Percentiles rank a stretch among this genome's conserved stretches.
phyloP scores from a whole-genome alignment of 208 protist species.

The Leishmania aethiopica region DNA sequence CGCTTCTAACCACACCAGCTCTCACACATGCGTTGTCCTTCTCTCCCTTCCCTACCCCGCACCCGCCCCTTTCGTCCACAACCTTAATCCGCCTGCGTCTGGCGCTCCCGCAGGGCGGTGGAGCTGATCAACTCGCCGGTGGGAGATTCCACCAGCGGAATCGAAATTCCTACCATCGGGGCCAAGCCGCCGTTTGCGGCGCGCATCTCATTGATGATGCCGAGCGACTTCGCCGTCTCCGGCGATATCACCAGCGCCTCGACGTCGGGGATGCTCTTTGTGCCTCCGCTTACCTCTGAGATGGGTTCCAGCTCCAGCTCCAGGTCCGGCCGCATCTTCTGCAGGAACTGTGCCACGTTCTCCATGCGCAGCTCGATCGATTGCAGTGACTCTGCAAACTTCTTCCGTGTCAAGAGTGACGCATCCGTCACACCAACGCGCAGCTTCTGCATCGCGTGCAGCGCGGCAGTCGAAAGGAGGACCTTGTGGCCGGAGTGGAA shows the following conservation, averaged over 20 bases:
- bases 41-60: background rate
- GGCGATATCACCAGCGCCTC: slow-evolving; percentile 83
- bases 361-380: slow-evolving; percentile 59
- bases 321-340: slow-evolving; percentile 55
- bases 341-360: slow-evolving; percentile 56
- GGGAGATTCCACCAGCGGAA: slow-evolving; percentile 66
- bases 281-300: slow-evolving; percentile 68
- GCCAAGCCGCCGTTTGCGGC: slow-evolving; percentile 42
- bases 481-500: slow-evolving; percentile 91
- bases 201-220: slow-evolving; percentile 70
- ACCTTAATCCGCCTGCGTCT: background rate
- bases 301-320: slow-evolving; percentile 71
- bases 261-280: slow-evolving; percentile 56
- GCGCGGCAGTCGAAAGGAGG: slow-evolving; percentile 73
- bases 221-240: slow-evolving; percentile 66
- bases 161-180: slow-evolving; percentile 52
- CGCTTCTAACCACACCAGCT: background rate
- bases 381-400: slow-evolving; percentile 67
- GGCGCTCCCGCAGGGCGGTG: slow-evolving; percentile 52
- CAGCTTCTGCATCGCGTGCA: slow-evolving; percentile 63
- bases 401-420: slow-evolving; percentile 67
- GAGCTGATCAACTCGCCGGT: slow-evolving; percentile 64
- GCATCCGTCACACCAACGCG: slow-evolving; percentile 75
- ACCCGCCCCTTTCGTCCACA: background rate
- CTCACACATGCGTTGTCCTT: background rate